phyloP scores from a whole-genome alignment of 1,284 basidiomycete genomes.

The Phellopilus nigrolimitatus region DNA sequence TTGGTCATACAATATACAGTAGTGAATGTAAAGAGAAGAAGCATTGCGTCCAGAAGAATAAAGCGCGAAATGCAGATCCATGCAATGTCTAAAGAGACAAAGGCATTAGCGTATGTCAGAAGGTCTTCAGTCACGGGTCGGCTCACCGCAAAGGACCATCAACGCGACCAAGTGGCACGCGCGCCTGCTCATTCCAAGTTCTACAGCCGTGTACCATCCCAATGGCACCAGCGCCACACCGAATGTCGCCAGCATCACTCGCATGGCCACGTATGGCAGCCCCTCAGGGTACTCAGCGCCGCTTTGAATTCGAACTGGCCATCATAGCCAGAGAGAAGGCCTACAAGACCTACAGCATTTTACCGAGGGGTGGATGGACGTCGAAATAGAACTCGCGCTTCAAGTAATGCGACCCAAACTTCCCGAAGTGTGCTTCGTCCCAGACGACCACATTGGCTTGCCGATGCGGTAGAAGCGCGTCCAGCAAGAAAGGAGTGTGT shows the following conservation, averaged over 20 bases:
- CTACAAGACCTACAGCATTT: slow-evolving; percentile 98
- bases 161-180: slow-evolving; percentile 89
- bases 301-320: slow-evolving; percentile 94
- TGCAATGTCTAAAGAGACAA: slow-evolving; percentile 67
- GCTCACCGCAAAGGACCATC: slow-evolving; percentile 86
- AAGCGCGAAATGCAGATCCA: slow-evolving; percentile 97
- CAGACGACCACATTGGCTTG: slow-evolving; percentile 85
- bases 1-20: slow-evolving; percentile 94
- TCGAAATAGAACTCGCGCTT: slow-evolving; percentile 96
- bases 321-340: slow-evolving; percentile 87
- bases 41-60: slow-evolving; percentile 96
- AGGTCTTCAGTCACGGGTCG: not conserved
- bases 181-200: slow-evolving; percentile 87
- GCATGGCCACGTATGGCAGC: slow-evolving; percentile 93
- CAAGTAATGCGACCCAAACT: slow-evolving; percentile 95
- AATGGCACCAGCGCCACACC: slow-evolving; percentile 95
- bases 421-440: slow-evolving; percentile 99
- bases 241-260: slow-evolving; percentile 90
- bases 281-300: slow-evolving; percentile 80
- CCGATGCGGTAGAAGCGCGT: slow-evolving; percentile 95
- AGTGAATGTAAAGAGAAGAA: slow-evolving; percentile 96
- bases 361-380: slow-evolving; percentile 97
- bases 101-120: not conserved
- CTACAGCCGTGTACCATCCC: slow-evolving; percentile 95
- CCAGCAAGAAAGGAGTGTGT: slow-evolving; percentile 91